Evolutionary conservation across 768 basidiomycete genomes (phyloP), one percentile per base, ranked within the genome.

Genomic region (Chlorophyllum brunneum): DNA sequence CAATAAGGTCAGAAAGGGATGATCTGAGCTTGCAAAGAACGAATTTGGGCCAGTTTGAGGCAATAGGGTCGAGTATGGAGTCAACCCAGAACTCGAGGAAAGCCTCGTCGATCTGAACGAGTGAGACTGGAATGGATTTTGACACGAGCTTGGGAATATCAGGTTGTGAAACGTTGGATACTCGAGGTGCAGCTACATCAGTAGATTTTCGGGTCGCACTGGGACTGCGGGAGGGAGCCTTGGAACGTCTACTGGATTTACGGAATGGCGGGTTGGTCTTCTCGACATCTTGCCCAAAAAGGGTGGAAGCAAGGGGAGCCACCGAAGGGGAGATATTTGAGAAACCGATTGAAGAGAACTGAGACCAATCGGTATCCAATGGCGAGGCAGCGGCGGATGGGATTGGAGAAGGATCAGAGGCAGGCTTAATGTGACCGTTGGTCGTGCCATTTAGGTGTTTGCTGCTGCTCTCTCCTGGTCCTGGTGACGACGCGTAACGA

Each of bases 41-140:
- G 57, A 90, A 88, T 4, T 74, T 68, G 10, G 87, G 88, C 87
- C 84, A 89, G 37, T 69, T 65, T 1, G 73, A 64, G 0, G 85
- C 71, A 52, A 88, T 76, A 15, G 86, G 81, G 59, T 92, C 88
- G 13, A 83, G 68, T 27, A 90, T 62, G 1, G 86, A 78, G 60
- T 92, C 88, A 45, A 75, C 78, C 87, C 88, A 91, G 62, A 89
- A 89, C 64, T 92, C 88, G 48, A 90, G 68, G 63, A 92, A 91
- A 1, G 88, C 86, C 59, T 91, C 88, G 59, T 92, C 89, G 9
- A 92, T 61, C 54, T 81, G 76, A n/a, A 83, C 67, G 30, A 80
- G 57, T 11, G 73, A 67, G 9, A 84, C 65, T 7, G 67, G 64
- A 0, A 75, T 73, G 18, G 75, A 69, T 55, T 62, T 75, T n/a